Evolutionary conservation across 148 eudicot genomes (phyloP).

Genomic region (Pharnaceum exiguum): DNA sequence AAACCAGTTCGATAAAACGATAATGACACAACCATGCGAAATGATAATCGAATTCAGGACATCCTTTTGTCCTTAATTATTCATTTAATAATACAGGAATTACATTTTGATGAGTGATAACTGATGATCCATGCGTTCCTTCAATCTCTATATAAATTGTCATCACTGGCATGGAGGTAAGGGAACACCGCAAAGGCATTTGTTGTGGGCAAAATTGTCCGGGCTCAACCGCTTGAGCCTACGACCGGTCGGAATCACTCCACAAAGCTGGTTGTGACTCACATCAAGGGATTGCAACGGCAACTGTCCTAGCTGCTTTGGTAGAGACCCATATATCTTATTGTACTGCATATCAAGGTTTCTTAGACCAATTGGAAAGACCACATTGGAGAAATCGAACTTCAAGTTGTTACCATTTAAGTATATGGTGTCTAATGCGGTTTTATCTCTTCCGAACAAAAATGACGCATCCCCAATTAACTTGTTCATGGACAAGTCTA

Average conservation of each 20-base stretch:
- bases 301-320: no score
- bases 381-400: conserved; percentile 30
- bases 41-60: no score
- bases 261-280: conserved; percentile 45
- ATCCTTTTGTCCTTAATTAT: no score
- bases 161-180: conserved; percentile 16
- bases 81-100: background rate
- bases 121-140: background rate
- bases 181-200: conserved; percentile 50
- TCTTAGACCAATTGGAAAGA: conserved; percentile 2
- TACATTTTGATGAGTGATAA: background rate
- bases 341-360: background rate
- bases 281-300: conserved; percentile 30
- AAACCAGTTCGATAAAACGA: no score
- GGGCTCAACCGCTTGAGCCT: conserved; percentile 7
- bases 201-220: conserved; percentile 27
- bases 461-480: conserved; percentile 30
- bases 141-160: background rate
- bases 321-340: background rate
- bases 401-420: conserved; percentile 28
- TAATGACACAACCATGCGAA: no score
- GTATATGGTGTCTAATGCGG: conserved; percentile 3
- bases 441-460: conserved; percentile 31
- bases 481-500: no score
- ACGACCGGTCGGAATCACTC: conserved; percentile 43